These are phyloP conservation scores for Fusarium sp. DNA, from an alignment of 2,329 filamentous ascomycete genomes.

Conservation along the genomic window DNA sequence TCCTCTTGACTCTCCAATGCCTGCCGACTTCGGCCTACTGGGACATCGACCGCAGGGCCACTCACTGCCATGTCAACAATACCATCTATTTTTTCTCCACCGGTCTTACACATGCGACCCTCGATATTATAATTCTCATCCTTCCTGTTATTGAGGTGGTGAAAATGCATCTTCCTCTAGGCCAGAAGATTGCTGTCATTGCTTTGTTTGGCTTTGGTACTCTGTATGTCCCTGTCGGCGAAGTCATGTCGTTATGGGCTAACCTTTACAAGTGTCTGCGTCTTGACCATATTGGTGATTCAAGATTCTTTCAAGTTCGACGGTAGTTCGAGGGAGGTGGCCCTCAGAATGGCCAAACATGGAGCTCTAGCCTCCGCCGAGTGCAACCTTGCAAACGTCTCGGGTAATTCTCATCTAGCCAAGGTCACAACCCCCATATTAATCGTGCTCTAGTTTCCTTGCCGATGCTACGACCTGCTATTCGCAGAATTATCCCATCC, in stretches of 20 bases:
- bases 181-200: constrained; percentile 49
- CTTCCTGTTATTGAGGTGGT: constrained; percentile 50
- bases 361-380: constrained; percentile 47
- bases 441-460: constrained; percentile 21
- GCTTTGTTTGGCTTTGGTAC: constrained; percentile 48
- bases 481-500: constrained; percentile 18
- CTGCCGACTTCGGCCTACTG: constrained; percentile 51
- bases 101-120: constrained; percentile 46
- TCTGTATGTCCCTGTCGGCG: constrained; percentile 35
- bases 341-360: constrained; percentile 42
- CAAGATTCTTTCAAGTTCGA: constrained; percentile 37
- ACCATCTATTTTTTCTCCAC: constrained; percentile 50
- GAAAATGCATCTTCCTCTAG: constrained; percentile 45
- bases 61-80: constrained; percentile 48
- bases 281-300: constrained; percentile 45
- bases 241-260: not conserved
- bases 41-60: constrained; percentile 44
- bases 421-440: fast-evolving
- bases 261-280: constrained; percentile 26
- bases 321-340: constrained; percentile 38
- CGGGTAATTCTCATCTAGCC: constrained; percentile 24
- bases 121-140: constrained; percentile 50
- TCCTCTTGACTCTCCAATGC: constrained; percentile 51
- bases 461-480: constrained; percentile 35
- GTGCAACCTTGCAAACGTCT: constrained; percentile 46